Percentiles rank a stretch among this genome's conserved stretches.
These are phyloP conservation scores for Fomes fomentarius DNA, from an alignment of 1,284 basidiomycete species.

Conservation along the genomic window DNA sequence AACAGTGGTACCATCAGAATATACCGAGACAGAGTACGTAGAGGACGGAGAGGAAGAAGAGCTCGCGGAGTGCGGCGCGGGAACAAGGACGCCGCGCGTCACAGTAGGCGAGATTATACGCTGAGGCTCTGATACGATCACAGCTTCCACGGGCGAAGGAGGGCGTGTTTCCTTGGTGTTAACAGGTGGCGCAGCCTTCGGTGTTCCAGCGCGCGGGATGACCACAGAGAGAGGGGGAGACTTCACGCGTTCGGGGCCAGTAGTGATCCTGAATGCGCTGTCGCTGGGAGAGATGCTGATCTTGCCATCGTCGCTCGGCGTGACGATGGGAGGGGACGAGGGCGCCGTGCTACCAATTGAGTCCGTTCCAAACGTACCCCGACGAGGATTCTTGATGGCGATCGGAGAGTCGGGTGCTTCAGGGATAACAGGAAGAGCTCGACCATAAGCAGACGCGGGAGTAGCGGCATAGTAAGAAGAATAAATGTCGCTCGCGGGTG, in stretches of 20 bases:
- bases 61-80: conserved; percentile 17
- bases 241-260: conserved; percentile 9
- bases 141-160: conserved; percentile 22
- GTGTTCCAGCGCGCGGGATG: conserved; percentile 5
- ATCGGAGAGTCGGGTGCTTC: conserved; percentile 21
- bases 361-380: conserved; percentile 16
- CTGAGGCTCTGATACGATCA: conserved; percentile 27
- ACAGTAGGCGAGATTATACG: conserved; percentile 22
- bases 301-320: conserved; percentile 16
- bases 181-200: conserved; percentile 5
- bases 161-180: neutral
- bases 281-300: conserved; percentile 10
- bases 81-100: conserved; percentile 22
- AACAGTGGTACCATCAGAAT: conserved; percentile 16
- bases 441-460: conserved; percentile 8
- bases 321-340: conserved; percentile 13
- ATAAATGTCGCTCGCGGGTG: conserved; percentile 24
- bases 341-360: conserved; percentile 15
- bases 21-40: conserved; percentile 15
- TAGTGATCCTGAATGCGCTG: conserved; percentile 7
- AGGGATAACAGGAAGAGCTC: conserved; percentile 25
- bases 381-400: conserved; percentile 3
- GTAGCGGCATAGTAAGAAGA: conserved; percentile 15
- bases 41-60: conserved; percentile 17
- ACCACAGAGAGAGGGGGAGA: conserved; percentile 21